Conservation (phyloP, 768 basidiomycete species). For the Lactifluus rugatus region DNA sequence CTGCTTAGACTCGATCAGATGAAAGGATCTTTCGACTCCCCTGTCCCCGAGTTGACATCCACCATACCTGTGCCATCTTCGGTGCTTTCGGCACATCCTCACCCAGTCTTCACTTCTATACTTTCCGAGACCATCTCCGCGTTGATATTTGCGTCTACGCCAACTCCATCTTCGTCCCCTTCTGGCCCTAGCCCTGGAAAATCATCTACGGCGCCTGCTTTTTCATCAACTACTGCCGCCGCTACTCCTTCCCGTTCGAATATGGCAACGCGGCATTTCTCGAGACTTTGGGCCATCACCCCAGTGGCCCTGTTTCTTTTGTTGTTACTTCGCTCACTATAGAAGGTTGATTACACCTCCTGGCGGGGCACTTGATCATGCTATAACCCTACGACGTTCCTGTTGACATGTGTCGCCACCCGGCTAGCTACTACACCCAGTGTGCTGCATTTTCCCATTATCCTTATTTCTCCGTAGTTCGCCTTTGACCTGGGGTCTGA, state of each 20-base stretch:
- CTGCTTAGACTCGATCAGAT: constrained; percentile 42
- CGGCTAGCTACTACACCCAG: too few relatives aligned
- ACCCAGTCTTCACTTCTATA: constrained; percentile 4
- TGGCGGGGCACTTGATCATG: background rate
- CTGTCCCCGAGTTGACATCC: constrained; percentile 41
- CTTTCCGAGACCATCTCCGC: background rate
- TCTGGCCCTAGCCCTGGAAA: background rate
- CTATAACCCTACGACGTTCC: background rate
- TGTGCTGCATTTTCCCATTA: too few relatives aligned
- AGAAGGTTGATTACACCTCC: background rate
- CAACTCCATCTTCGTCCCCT: background rate
- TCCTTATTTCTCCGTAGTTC: too few relatives aligned
- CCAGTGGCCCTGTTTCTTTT: background rate
- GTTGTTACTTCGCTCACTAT: background rate
- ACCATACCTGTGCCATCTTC: constrained; percentile 32
- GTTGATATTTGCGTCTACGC: background rate
- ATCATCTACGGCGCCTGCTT: background rate
- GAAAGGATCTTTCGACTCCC: constrained; percentile 46
- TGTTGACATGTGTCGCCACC: too few relatives aligned
- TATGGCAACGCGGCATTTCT: background rate
- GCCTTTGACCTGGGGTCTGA: too few relatives aligned
- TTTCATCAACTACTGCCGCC: background rate
- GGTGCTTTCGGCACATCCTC: constrained; percentile 21
- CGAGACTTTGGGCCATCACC: background rate
- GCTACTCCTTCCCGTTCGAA: background rate